A percentile compares a stretch with the other conserved stretches of the same genome.
Evolutionary conservation across 2,329 filamentous ascomycete genomes (phyloP).

Genomic region (Ceratocystis eucalypticola): DNA sequence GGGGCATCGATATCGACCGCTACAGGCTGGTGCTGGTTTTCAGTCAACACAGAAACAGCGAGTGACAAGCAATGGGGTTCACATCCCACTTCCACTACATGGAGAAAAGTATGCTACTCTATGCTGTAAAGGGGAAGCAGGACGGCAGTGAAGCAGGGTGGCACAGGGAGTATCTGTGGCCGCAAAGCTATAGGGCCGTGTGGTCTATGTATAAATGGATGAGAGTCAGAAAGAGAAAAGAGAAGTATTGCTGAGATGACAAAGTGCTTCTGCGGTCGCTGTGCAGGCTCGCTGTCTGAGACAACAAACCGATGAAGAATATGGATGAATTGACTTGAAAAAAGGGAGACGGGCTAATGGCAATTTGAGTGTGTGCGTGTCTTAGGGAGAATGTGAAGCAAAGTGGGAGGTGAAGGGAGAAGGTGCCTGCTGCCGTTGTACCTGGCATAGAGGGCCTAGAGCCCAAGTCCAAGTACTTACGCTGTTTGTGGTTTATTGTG

Average conservation of each 20-base stretch:
- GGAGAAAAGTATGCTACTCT: not conserved
- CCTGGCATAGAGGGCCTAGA: too few relatives aligned
- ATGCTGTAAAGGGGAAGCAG: not conserved
- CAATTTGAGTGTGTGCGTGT: not conserved
- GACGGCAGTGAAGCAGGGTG: not conserved
- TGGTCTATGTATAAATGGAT: too few relatives aligned
- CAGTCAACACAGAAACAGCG: not conserved
- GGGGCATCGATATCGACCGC: not conserved
- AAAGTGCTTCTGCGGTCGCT: not conserved
- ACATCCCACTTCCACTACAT: not conserved
- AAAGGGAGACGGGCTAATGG: not conserved
- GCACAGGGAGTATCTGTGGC: not conserved
- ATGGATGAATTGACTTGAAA: not conserved
- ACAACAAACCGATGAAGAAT: not conserved
- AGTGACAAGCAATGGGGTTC: not conserved
- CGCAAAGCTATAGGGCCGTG: too few relatives aligned
- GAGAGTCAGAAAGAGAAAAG: conserved; percentile 5
- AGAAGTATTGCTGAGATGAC: not conserved
- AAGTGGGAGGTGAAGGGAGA: not conserved
- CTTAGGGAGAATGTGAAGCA: not conserved
- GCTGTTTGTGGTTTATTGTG: not conserved
- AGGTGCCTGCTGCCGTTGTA: too few relatives aligned
- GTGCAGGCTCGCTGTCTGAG: conserved; percentile 7
- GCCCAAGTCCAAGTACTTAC: not conserved
- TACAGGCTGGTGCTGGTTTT: not conserved